phyloP scores from a whole-genome alignment of 768 basidiomycete species.

The Podaxis sp. region DNA sequence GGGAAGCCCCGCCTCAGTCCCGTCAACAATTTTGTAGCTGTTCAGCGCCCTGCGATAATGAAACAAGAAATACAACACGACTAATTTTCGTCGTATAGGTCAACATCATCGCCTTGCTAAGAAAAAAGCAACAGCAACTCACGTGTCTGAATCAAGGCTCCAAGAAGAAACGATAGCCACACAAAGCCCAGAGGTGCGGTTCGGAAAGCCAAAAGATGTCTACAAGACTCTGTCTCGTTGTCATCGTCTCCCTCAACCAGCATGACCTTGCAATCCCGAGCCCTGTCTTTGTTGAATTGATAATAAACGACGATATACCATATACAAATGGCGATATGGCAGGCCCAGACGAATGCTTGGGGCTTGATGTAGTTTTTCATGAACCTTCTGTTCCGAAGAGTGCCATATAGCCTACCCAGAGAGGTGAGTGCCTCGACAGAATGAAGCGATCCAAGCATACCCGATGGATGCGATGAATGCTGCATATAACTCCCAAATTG shows the following conservation, averaged over 20 bases:
- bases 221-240: not conserved
- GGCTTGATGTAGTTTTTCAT: conserved; percentile 11
- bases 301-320: conserved; percentile 8
- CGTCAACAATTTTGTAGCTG: not conserved
- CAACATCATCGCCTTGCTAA: not conserved
- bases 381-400: conserved; percentile 1
- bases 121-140: not conserved
- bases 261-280: not conserved
- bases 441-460: not conserved
- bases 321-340: conserved; percentile 7
- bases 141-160: conserved; percentile 6
- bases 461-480: conserved; percentile 6
- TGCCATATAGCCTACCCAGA: conserved; percentile 3
- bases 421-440: not conserved
- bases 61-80: conserved; percentile 5
- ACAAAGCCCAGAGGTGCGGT: conserved; percentile 8
- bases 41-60: conserved; percentile 4
- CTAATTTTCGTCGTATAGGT: not conserved
- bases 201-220: not conserved
- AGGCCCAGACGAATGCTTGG: conserved; percentile 11
- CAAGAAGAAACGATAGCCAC: conserved; percentile 5
- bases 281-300: not conserved
- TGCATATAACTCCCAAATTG: conserved; percentile 11
- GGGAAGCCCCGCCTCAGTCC: not conserved
- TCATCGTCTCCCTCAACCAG: not conserved